Evolutionary conservation across 139 green algal genomes (phyloP).

Genomic region (Gonium pectorale): DNA sequence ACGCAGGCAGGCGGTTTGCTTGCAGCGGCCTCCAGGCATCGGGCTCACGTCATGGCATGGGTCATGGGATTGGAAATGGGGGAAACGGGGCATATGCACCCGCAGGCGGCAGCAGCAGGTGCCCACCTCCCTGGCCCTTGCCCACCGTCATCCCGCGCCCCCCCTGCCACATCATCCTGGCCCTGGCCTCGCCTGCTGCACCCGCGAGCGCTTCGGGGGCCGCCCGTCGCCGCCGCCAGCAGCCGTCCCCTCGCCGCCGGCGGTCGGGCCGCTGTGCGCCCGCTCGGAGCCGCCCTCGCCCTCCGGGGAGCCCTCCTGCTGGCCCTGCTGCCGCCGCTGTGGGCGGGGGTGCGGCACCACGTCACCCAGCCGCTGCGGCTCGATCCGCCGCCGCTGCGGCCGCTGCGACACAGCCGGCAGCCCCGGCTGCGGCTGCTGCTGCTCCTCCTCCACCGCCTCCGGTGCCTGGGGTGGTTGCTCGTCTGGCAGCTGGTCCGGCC

Average conservation of each 20-base stretch:
- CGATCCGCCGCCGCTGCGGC: not conserved
- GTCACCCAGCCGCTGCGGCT: not conserved
- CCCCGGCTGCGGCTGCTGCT: not conserved
- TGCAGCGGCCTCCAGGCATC: too few relatives aligned
- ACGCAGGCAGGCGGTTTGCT: not conserved
- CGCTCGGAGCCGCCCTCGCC: not conserved
- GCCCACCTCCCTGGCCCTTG: too few relatives aligned
- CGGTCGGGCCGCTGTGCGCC: not conserved
- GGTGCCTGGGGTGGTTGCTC: not conserved
- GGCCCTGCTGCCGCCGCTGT: not conserved
- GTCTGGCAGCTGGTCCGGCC: not conserved
- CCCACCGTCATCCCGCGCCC: too few relatives aligned
- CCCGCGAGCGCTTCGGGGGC: slow-evolving; percentile 27
- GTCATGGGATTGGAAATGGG: not conserved
- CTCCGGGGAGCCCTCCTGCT: not conserved
- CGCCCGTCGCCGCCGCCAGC: not conserved
- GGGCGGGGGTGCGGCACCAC: not conserved
- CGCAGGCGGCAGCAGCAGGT: too few relatives aligned
- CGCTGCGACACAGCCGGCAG: not conserved
- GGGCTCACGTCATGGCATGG: not conserved
- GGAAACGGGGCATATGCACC: too few relatives aligned
- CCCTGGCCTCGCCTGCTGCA: slow-evolving; percentile 15
- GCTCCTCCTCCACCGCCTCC: not conserved
- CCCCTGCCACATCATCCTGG: too few relatives aligned
- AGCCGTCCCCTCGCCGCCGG: not conserved